phyloP scores from a whole-genome alignment of 2,329 filamentous ascomycete genomes.

The Akanthomyces uredinophilus region DNA sequence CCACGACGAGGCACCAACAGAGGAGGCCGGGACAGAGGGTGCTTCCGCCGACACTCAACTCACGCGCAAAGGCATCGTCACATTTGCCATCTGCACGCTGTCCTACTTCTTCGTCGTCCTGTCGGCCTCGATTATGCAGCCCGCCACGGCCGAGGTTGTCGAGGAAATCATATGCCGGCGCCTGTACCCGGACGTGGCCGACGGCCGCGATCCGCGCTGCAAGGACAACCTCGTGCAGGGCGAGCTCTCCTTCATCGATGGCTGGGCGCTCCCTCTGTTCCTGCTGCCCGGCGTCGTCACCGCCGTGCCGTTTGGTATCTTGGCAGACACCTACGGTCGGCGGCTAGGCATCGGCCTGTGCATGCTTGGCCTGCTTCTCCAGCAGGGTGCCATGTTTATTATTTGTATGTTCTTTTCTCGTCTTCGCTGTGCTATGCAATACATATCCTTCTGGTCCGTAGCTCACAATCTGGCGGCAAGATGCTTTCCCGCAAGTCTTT shows the following conservation, averaged over 20 bases:
- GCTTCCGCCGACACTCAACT: too few relatives aligned
- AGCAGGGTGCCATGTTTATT: not conserved
- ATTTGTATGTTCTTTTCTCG: not conserved
- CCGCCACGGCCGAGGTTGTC: too few relatives aligned
- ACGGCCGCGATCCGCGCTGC: constrained; percentile 1
- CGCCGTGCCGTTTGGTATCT: constrained; percentile 1
- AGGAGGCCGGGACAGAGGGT: too few relatives aligned
- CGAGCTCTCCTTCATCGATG: not conserved
- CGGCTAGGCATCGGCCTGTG: not conserved
- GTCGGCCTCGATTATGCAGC: too few relatives aligned
- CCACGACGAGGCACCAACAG: too few relatives aligned
- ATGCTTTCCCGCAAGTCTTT: not conserved
- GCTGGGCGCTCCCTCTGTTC: not conserved
- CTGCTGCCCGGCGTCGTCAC: constrained; percentile 4
- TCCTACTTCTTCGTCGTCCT: too few relatives aligned
- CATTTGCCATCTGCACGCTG: too few relatives aligned
- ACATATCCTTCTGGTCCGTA: too few relatives aligned
- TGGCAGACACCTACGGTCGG: constrained; percentile 7
- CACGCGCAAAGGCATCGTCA: too few relatives aligned
- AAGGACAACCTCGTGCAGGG: constrained; percentile 1
- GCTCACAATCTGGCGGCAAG: not conserved
- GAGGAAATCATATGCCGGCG: not conserved
- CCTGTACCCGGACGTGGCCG: not conserved
- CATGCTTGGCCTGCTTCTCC: not conserved
- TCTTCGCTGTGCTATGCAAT: too few relatives aligned